Conservation (phyloP, 352 stramenopile genomes). For the Paralagenidium karlingii region DNA sequence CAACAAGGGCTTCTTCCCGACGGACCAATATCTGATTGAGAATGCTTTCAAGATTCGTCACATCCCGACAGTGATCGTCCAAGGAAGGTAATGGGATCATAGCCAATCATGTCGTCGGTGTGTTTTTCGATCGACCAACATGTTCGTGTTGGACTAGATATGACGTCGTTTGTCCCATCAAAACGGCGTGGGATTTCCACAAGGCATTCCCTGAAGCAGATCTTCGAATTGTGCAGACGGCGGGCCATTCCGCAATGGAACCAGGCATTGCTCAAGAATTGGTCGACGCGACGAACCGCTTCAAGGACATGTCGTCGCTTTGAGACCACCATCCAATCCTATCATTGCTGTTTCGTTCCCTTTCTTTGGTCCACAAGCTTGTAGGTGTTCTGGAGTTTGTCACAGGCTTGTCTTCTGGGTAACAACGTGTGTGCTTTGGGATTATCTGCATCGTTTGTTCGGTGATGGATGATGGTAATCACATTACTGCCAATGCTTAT, state of each 20-base stretch:
- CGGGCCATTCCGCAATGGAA: constrained; percentile 61
- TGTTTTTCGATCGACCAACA: no score
- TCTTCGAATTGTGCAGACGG: constrained; percentile 60
- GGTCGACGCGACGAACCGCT: constrained; percentile 54
- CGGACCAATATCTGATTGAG: constrained; percentile 78
- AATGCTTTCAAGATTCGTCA: constrained; percentile 85
- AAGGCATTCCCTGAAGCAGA: constrained; percentile 57
- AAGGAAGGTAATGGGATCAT: constrained; percentile 42
- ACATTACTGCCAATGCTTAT: no score
- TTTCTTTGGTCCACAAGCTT: no score
- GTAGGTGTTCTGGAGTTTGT: no score
- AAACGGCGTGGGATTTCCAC: constrained; percentile 82
- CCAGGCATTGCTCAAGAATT: constrained; percentile 61
- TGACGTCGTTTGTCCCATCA: constrained; percentile 82
- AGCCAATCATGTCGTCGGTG: background rate
- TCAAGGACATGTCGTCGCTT: no score
- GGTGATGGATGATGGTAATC: no score
- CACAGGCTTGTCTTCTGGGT: no score
- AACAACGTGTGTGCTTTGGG: no score
- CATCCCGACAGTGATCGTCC: constrained; percentile 87
- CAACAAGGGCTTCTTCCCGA: constrained; percentile 85
- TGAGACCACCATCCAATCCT: no score
- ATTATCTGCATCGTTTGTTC: no score
- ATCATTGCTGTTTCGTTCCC: no score
- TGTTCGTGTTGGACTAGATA: no score